phyloP scores from a whole-genome alignment of 208 protist species.

The Angomonas deanei region DNA sequence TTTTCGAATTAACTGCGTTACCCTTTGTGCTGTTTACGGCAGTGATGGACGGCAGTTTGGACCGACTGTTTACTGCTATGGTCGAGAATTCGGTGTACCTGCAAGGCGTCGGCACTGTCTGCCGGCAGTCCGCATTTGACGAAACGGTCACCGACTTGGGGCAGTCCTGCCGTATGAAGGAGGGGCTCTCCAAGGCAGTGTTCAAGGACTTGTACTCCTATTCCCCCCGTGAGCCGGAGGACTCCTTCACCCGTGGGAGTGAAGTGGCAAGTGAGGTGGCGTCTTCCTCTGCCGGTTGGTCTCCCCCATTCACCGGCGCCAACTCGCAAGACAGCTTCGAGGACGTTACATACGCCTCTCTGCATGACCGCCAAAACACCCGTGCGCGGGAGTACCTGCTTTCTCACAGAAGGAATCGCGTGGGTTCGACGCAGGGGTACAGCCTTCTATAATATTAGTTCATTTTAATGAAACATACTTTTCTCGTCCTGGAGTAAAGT shows the following conservation, averaged over 20 bases:
- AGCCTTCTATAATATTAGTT: too few species aligned
- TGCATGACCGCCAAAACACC: not conserved
- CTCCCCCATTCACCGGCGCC: too few species aligned
- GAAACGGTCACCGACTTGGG: not conserved
- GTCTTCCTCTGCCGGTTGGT: too few species aligned
- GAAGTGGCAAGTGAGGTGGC: too few species aligned
- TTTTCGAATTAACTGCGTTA: slow-evolving; percentile 10
- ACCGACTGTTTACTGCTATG: slow-evolving; percentile 33
- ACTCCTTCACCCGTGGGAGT: too few species aligned
- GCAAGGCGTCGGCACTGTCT: slow-evolving; percentile 74
- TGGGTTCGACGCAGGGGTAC: too few species aligned
- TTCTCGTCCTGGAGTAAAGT: too few species aligned
- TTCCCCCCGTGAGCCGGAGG: too few species aligned
- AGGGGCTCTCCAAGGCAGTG: not conserved
- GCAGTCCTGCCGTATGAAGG: not conserved
- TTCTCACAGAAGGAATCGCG: too few species aligned
- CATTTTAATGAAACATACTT: too few species aligned
- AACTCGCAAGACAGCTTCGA: too few species aligned
- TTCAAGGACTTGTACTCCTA: not conserved
- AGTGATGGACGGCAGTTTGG: slow-evolving; percentile 54
- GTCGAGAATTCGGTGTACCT: slow-evolving; percentile 41
- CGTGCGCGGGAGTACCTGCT: not conserved
- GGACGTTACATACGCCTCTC: not conserved
- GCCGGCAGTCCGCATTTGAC: slow-evolving; percentile 32
- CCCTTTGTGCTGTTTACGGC: slow-evolving; percentile 54